Conservation (phyloP, 2,329 filamentous ascomycete genomes). For the Verticillium alfalfae region DNA sequence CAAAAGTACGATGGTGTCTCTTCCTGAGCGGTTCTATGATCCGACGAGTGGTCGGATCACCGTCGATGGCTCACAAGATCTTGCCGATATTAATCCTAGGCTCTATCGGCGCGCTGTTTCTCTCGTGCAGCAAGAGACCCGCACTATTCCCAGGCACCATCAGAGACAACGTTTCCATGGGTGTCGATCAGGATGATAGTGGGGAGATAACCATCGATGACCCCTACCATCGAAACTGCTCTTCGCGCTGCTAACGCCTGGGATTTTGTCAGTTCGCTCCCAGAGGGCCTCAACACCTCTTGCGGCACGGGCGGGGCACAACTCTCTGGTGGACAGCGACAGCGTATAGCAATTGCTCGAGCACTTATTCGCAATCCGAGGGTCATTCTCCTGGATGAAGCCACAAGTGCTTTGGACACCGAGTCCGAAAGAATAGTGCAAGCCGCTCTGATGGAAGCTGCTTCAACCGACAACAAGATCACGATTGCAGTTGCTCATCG, state of each 20-base stretch:
- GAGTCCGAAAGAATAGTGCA: constrained; percentile 25
- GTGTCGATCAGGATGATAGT: constrained; percentile 18
- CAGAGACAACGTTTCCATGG: constrained; percentile 48
- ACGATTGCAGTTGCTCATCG: constrained; percentile 63
- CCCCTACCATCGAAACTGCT: constrained; percentile 26
- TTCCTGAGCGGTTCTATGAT: constrained; percentile 39
- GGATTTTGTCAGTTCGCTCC: constrained; percentile 47
- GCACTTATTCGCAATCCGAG: constrained; percentile 46
- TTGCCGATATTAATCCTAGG: neutral
- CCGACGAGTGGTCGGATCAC: neutral
- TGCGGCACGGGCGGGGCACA: constrained; percentile 11
- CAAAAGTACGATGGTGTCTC: constrained; percentile 54
- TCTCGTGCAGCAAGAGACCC: constrained; percentile 1
- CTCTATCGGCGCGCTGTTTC: neutral
- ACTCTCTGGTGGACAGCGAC: constrained; percentile 51
- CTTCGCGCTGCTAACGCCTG: constrained; percentile 40
- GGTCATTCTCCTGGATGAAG: constrained; percentile 53
- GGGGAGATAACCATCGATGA: constrained; percentile 17
- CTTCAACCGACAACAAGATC: constrained; percentile 27
- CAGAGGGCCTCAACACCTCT: constrained; percentile 15
- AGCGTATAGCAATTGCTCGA: constrained; percentile 50
- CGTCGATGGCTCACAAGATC: neutral
- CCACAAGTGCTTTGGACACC: constrained; percentile 47
- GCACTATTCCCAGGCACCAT: constrained; percentile 33
- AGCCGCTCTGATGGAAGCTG: constrained; percentile 41